Evolutionary conservation across 306 rosid genomes (phyloP).

Genomic region (Cucurbita maxima): DNA sequence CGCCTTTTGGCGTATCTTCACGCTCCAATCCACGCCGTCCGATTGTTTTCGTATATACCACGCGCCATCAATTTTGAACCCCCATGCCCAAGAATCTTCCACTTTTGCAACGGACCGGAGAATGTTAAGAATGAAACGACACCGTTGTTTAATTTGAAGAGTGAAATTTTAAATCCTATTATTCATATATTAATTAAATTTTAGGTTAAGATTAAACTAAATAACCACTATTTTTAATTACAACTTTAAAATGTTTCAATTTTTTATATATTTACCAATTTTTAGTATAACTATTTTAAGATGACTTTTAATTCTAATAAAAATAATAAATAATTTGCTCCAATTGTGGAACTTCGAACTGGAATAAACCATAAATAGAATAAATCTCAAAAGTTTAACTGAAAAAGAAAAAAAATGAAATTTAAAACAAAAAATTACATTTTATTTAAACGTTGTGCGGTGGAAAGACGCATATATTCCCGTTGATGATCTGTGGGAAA

Average conservation of each 20-base stretch:
- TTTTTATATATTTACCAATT: too few relatives aligned
- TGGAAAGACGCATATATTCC: constrained; percentile 6
- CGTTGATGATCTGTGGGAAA: neutral
- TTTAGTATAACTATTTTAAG: too few relatives aligned
- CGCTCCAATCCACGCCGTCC: neutral
- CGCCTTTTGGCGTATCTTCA: neutral
- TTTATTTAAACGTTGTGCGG: neutral
- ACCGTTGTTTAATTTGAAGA: neutral
- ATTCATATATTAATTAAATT: too few relatives aligned
- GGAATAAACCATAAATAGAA: neutral
- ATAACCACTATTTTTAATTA: too few relatives aligned
- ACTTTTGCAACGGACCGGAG: neutral
- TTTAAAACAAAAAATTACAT: neutral
- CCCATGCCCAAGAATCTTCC: neutral
- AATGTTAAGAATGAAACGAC: neutral
- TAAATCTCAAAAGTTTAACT: neutral
- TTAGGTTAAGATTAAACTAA: too few relatives aligned
- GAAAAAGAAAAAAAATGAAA: neutral
- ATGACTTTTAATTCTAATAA: too few relatives aligned
- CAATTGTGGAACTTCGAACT: too few relatives aligned
- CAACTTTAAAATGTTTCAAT: too few relatives aligned
- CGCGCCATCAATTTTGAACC: neutral
- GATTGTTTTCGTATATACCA: neutral
- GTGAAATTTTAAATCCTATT: too few relatives aligned
- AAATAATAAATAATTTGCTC: too few relatives aligned